phyloP scores from a whole-genome alignment of 2,329 filamentous ascomycete genomes.

The Bipolaris victoriae region DNA sequence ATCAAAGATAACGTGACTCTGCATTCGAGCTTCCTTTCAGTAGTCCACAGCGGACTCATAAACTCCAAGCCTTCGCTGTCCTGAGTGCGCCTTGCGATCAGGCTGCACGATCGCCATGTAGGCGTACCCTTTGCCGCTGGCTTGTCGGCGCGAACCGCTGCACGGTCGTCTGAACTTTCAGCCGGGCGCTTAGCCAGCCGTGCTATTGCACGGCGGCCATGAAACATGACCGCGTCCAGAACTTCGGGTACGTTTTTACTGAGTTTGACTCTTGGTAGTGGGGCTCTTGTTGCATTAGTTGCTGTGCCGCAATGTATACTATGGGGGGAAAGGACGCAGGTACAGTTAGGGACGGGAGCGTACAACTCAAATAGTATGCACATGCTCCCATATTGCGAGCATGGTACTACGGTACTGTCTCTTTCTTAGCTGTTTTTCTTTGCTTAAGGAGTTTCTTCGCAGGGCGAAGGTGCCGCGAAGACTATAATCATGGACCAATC shows the following conservation, averaged over 20 bases:
- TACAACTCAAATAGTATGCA: too few relatives aligned
- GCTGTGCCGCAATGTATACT: slow-evolving; percentile 4
- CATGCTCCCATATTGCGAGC: too few relatives aligned
- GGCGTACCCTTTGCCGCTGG: slow-evolving; percentile 5
- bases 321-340: neutral
- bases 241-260: neutral
- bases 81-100: neutral
- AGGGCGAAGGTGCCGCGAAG: too few relatives aligned
- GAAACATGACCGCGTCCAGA: neutral
- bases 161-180: slow-evolving; percentile 3
- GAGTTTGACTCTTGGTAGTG: neutral
- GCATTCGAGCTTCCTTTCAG: neutral
- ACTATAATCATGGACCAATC: too few relatives aligned
- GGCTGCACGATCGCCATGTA: neutral
- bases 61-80: neutral
- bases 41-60: neutral
- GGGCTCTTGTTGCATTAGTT: neutral
- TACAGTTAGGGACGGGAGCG: neutral
- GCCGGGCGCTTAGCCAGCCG: slow-evolving; percentile 13
- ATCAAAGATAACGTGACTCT: too few relatives aligned
- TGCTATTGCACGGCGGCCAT: slow-evolving; percentile 8
- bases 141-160: slow-evolving; percentile 11
- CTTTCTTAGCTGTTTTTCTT: too few relatives aligned
- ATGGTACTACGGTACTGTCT: too few relatives aligned
- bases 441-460: too few relatives aligned